Conservation (phyloP, 2,329 filamentous ascomycete species). For the Cercospora sesami region DNA sequence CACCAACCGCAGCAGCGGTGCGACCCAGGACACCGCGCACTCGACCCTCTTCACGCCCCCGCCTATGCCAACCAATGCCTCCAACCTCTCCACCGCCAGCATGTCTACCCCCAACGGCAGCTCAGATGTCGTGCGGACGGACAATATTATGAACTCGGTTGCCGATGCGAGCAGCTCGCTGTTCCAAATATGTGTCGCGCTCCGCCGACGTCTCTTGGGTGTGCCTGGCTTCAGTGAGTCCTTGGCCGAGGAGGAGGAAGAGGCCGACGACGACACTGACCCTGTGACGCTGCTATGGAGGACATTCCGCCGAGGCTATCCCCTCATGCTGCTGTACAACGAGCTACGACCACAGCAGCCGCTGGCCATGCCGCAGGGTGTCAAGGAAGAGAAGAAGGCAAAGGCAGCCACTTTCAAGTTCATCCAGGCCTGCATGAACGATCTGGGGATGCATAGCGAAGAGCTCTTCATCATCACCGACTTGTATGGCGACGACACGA, state of each 20-base stretch:
- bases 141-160: slow-evolving; percentile 96
- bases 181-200: slow-evolving; percentile 88
- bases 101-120: slow-evolving; percentile 45
- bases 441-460: slow-evolving; percentile 73
- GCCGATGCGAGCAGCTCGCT: slow-evolving; percentile 88
- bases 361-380: slow-evolving; percentile 51
- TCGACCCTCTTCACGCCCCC: slow-evolving; percentile 48
- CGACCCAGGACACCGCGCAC: slow-evolving; percentile 47
- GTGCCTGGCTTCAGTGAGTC: slow-evolving; percentile 81
- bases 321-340: slow-evolving; percentile 87
- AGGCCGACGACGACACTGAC: slow-evolving; percentile 67
- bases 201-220: slow-evolving; percentile 76
- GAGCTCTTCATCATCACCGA: slow-evolving; percentile 93
- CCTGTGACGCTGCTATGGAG: slow-evolving; percentile 91
- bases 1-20: slow-evolving; percentile 50
- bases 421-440: slow-evolving; percentile 80
- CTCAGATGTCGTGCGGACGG: slow-evolving; percentile 69
- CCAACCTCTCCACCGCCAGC: slow-evolving; percentile 34
- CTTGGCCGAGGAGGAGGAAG: slow-evolving; percentile 69
- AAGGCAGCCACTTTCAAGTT: slow-evolving; percentile 93
- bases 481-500: slow-evolving; percentile 90
- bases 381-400: slow-evolving; percentile 71
- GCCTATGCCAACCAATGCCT: slow-evolving; percentile 33
- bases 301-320: slow-evolving; percentile 78
- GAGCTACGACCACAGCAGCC: slow-evolving; percentile 69